Conservation (phyloP, 1,139 yeast species). For the Yamadazyma conglobata region DNA sequence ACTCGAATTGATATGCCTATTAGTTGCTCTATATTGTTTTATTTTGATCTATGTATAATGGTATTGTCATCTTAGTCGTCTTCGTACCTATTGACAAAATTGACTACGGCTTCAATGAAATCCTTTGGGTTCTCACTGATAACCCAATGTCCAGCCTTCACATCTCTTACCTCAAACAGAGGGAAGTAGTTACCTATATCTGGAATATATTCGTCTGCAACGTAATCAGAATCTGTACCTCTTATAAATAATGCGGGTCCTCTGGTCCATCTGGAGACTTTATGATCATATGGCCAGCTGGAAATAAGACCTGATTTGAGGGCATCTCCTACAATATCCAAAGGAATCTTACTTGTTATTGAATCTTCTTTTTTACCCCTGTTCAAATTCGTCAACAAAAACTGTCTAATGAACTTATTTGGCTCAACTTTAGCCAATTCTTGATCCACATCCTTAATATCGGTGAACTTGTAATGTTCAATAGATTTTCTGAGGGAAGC, state of each 20-base stretch:
- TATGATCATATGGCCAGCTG: conserved; percentile 71
- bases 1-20: not conserved
- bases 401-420: conserved; percentile 64
- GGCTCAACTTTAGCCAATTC: conserved; percentile 62
- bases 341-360: conserved; percentile 58
- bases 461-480: conserved; percentile 39
- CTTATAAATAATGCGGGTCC: conserved; percentile 79
- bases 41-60: not conserved
- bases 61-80: conserved; percentile 23
- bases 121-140: conserved; percentile 75
- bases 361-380: conserved; percentile 38
- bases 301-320: conserved; percentile 63
- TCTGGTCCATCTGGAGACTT: conserved; percentile 47
- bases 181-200: conserved; percentile 81
- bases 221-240: conserved; percentile 72
- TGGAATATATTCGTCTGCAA: conserved; percentile 82
- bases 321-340: conserved; percentile 61
- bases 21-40: too few relatives aligned
- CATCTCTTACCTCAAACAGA: conserved; percentile 64
- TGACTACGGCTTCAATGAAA: conserved; percentile 54
- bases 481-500: conserved; percentile 55
- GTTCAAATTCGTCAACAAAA: conserved; percentile 67
- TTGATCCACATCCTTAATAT: conserved; percentile 66
- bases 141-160: conserved; percentile 91
- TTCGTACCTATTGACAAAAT: conserved; percentile 57